Percentiles rank a stretch among this genome's conserved stretches.
These are phyloP conservation scores for Populus trichocarpa DNA, from an alignment of 441 rosid genomes.

Conservation along the genomic window DNA sequence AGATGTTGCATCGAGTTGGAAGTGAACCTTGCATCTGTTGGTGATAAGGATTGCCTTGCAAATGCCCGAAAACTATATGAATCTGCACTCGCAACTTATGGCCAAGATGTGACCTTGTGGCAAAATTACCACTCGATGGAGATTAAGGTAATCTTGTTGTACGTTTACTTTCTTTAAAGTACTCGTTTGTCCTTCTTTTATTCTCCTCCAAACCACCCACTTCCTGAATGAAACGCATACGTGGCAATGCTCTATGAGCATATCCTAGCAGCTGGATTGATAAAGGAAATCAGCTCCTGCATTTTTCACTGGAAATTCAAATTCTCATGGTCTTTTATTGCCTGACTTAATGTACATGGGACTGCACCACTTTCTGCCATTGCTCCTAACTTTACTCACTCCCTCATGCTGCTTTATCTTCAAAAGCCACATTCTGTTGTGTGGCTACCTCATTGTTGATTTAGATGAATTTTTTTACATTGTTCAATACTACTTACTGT, in stretches of 20 bases:
- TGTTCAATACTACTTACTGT: not conserved
- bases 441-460: not conserved
- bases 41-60: slow-evolving; percentile 52
- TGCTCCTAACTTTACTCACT: not conserved
- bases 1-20: slow-evolving; percentile 77
- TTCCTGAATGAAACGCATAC: not conserved
- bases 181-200: not conserved
- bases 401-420: not conserved
- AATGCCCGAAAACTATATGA: slow-evolving; percentile 68
- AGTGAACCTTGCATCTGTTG: slow-evolving; percentile 49
- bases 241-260: not conserved
- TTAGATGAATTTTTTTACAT: not conserved
- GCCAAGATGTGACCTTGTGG: slow-evolving; percentile 64
- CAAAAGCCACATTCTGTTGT: not conserved
- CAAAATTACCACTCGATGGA: slow-evolving; percentile 65
- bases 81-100: slow-evolving; percentile 64
- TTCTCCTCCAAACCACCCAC: not conserved
- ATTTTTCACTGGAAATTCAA: not conserved
- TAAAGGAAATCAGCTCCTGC: not conserved
- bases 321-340: not conserved
- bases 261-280: no score
- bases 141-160: slow-evolving; percentile 43
- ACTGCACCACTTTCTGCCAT: not conserved
- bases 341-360: not conserved
- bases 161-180: not conserved